Conservation (phyloP, 164 flowering plant species). For the Macadamia tetraphylla region DNA sequence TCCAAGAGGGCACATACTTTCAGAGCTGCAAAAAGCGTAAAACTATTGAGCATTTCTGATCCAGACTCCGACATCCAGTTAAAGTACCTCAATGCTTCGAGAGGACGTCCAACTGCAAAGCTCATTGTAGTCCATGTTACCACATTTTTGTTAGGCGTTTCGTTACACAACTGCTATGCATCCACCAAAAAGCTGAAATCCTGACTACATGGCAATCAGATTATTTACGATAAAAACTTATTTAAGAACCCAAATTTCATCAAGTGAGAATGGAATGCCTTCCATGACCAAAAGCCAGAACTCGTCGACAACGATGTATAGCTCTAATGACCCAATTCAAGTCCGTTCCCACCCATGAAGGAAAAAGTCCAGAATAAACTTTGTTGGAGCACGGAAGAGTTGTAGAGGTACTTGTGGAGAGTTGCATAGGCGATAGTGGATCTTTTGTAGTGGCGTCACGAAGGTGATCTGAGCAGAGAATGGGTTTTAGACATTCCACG, state of each 20-base stretch:
- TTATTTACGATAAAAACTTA: constrained; percentile 16
- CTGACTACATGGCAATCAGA: constrained; percentile 18
- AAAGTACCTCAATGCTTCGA: not conserved
- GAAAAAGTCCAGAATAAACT: not conserved
- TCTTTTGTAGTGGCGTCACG: too few relatives aligned
- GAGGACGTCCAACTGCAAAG: constrained; percentile 13
- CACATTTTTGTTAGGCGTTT: constrained; percentile 23
- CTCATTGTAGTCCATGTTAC: constrained; percentile 31
- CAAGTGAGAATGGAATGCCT: too few relatives aligned
- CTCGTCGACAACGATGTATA: constrained; percentile 15
- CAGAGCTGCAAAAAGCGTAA: constrained; percentile 18
- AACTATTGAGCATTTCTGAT: constrained; percentile 18
- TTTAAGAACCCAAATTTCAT: constrained; percentile 11
- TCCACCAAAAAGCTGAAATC: constrained; percentile 8
- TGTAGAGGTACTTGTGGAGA: too few relatives aligned
- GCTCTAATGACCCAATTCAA: constrained; percentile 6
- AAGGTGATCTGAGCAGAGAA: too few relatives aligned
- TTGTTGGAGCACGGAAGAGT: too few relatives aligned
- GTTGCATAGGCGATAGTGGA: too few relatives aligned
- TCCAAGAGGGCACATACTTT: constrained; percentile 21
- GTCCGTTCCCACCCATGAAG: constrained; percentile 1
- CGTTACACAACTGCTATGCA: constrained; percentile 17
- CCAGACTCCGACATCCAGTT: constrained; percentile 7
- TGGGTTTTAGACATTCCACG: too few relatives aligned
- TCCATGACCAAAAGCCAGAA: constrained; percentile 2